These are phyloP conservation scores for Penicillium sp. DNA, from an alignment of 2,329 filamentous ascomycete species.

Conservation along the genomic window DNA sequence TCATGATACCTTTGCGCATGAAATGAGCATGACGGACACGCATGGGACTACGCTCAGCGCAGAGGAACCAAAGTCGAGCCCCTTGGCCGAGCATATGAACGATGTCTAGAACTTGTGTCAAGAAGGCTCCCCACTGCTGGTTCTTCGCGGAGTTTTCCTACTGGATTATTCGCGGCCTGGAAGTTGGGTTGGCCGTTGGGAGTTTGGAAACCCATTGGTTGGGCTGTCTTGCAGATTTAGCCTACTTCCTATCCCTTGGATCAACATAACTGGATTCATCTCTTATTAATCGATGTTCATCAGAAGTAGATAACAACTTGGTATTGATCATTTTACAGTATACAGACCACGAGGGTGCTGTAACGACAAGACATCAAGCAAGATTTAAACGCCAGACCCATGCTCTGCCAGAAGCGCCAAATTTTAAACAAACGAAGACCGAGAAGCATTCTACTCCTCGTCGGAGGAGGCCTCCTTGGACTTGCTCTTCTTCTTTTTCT, in stretches of 20 bases:
- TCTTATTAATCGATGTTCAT: neutral
- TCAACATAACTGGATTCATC: neutral
- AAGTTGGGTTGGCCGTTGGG: too few species aligned
- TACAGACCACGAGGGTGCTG: slow-evolving; percentile 13
- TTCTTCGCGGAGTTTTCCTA: too few species aligned
- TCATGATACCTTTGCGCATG: slow-evolving; percentile 63
- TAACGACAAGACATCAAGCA: slow-evolving; percentile 13
- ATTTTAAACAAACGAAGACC: slow-evolving; percentile 21
- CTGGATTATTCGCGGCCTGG: too few species aligned
- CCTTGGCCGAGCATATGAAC: slow-evolving; percentile 1
- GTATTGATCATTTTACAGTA: slow-evolving; percentile 23
- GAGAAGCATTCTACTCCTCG: slow-evolving; percentile 22
- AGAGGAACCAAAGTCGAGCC: slow-evolving; percentile 7
- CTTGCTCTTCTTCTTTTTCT: slow-evolving; percentile 49
- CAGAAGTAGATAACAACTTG: slow-evolving; percentile 6
- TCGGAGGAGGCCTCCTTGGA: slow-evolving; percentile 31
- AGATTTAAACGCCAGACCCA: slow-evolving; percentile 36
- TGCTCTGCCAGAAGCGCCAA: slow-evolving; percentile 40
- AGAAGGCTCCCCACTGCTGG: neutral
- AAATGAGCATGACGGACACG: slow-evolving; percentile 51
- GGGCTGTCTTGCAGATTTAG: too few species aligned
- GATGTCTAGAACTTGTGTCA: slow-evolving; percentile 1
- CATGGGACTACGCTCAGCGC: slow-evolving; percentile 6
- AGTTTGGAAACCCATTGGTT: too few species aligned
- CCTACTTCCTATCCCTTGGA: neutral